Percentiles rank a stretch among this genome's conserved stretches.
Conservation (phyloP, 305 asterid species). For the Fraxinus latifolia region DNA sequence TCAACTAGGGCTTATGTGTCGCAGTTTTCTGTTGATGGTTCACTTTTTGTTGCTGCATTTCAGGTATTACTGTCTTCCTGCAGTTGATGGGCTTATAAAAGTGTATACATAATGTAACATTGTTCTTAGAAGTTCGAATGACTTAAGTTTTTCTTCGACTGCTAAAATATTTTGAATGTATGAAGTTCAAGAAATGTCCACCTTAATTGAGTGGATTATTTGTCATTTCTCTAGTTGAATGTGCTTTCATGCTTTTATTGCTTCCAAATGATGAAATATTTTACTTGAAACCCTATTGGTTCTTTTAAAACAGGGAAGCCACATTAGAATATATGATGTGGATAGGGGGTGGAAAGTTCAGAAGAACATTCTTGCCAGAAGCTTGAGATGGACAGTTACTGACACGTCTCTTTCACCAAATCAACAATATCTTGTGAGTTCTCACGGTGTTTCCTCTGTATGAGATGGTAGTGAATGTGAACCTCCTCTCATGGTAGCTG, state of each 20-base stretch:
- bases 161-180: neutral
- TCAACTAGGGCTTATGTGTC: slow-evolving; percentile 77
- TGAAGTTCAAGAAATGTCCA: neutral
- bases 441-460: slow-evolving; percentile 3
- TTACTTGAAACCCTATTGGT: neutral
- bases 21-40: slow-evolving; percentile 77
- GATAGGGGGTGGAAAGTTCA: slow-evolving; percentile 80
- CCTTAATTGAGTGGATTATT: neutral
- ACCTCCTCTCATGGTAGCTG: neutral
- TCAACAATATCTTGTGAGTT: slow-evolving; percentile 71
- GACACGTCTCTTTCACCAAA: slow-evolving; percentile 81
- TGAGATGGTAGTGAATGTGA: neutral
- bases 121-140: neutral
- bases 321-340: slow-evolving; percentile 69
- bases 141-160: neutral
- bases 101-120: neutral
- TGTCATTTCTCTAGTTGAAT: neutral
- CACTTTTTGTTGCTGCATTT: slow-evolving; percentile 79
- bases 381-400: slow-evolving; percentile 89
- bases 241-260: neutral
- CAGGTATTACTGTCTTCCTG: slow-evolving; percentile 48
- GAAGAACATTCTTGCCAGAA: slow-evolving; percentile 64
- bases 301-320: slow-evolving; percentile 64
- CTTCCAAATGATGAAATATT: neutral
- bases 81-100: neutral